Conservation (phyloP, 345 rosid species). For the Cardiospermum halicacabum region DNA sequence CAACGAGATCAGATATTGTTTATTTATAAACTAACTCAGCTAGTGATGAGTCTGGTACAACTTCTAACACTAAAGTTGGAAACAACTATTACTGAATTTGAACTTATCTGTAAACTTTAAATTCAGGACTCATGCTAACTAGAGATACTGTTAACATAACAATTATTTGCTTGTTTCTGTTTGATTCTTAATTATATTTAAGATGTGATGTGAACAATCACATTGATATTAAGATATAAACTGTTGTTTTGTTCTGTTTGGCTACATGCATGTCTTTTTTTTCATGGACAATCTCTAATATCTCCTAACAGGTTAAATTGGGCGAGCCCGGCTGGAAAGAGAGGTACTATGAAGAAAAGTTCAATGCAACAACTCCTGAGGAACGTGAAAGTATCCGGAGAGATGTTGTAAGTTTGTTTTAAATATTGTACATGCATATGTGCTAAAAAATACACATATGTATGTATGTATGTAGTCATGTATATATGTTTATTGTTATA, state of each 20-base stretch:
- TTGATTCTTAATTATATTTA: background rate
- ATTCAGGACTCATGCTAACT: no score
- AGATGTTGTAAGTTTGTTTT: conserved; percentile 71
- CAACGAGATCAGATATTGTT: no score
- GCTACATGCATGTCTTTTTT: background rate
- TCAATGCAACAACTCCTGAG: conserved; percentile 50
- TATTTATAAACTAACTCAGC: no score
- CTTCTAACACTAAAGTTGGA: no score
- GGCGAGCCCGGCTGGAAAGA: conserved; percentile 90
- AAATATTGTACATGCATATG: no score
- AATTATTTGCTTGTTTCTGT: background rate
- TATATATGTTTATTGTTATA: background rate
- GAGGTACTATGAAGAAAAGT: conserved; percentile 89
- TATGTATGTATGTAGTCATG: conserved; percentile 9
- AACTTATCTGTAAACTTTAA: no score
- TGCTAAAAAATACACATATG: no score
- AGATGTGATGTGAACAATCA: background rate
- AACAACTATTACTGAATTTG: no score
- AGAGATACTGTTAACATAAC: no score
- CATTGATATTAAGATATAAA: background rate
- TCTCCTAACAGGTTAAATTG: conserved; percentile 56
- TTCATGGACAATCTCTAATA: background rate
- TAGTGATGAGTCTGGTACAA: no score
- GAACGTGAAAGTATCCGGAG: conserved; percentile 67
- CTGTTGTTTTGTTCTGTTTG: background rate